Percentiles rank a stretch among this genome's conserved stretches.
These are phyloP conservation scores for Aspergillus sp. DNA, from an alignment of 2,329 filamentous ascomycete species.

Conservation along the genomic window DNA sequence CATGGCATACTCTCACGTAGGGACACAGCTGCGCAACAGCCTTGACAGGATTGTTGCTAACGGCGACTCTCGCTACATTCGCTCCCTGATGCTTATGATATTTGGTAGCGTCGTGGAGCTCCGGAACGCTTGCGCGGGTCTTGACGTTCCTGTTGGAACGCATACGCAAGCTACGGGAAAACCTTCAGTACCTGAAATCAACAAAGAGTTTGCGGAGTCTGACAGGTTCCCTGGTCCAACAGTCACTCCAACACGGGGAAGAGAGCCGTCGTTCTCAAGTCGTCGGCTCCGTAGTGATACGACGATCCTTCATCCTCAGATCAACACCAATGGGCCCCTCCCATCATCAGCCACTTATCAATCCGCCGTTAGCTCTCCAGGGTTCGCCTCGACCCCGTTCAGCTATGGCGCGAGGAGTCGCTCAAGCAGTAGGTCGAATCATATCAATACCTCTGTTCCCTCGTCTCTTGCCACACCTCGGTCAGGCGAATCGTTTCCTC, in stretches of 20 bases:
- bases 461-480: conserved; percentile 65
- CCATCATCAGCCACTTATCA: conserved; percentile 31
- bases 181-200: conserved; percentile 29
- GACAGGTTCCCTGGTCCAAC: conserved; percentile 32
- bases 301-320: conserved; percentile 47
- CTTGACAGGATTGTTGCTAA: conserved; percentile 54
- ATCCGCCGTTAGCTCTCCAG: conserved; percentile 29
- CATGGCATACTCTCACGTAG: conserved; percentile 50
- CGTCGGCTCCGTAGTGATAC: conserved; percentile 53
- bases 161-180: conserved; percentile 30
- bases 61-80: conserved; percentile 57
- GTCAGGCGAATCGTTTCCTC: conserved; percentile 76
- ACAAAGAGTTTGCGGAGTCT: conserved; percentile 26
- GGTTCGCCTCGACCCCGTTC: conserved; percentile 31
- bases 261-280: conserved; percentile 42
- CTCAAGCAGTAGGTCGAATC: conserved; percentile 54
- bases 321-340: conserved; percentile 29
- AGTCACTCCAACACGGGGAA: conserved; percentile 47
- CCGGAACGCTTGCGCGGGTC: conserved; percentile 56
- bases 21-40: conserved; percentile 49
- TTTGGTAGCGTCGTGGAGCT: conserved; percentile 60
- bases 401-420: conserved; percentile 40
- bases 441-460: conserved; percentile 49
- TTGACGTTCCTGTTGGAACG: conserved; percentile 45
- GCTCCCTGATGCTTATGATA: conserved; percentile 59